Evolutionary conservation across 345 rosid species (phyloP).

Genomic region (Brassica incana): DNA sequence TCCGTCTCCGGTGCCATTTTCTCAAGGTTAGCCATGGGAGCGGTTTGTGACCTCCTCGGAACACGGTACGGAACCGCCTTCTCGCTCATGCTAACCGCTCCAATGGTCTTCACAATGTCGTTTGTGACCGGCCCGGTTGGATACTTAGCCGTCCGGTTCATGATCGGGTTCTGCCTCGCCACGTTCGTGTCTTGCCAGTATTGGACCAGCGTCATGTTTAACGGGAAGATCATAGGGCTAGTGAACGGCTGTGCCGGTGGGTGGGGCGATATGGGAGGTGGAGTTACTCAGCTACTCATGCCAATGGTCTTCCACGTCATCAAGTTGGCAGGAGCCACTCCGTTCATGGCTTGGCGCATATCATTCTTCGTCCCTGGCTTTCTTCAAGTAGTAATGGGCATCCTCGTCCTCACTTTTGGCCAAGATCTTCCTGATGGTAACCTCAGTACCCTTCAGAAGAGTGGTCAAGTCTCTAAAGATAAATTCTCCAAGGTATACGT

Average conservation of each 20-base stretch:
- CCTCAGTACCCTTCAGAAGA: slow-evolving; percentile 62
- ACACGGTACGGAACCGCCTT: slow-evolving; percentile 73
- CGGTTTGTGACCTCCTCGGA: slow-evolving; percentile 71
- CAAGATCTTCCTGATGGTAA: slow-evolving; percentile 94
- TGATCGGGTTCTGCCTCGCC: slow-evolving; percentile 88
- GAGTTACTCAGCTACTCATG: slow-evolving; percentile 81
- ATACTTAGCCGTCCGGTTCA: slow-evolving; percentile 67
- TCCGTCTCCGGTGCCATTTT: slow-evolving; percentile 81
- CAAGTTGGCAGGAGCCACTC: slow-evolving; percentile 53
- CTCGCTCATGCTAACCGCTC: slow-evolving; percentile 71
- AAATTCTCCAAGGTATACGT: slow-evolving; percentile 62
- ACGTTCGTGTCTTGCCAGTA: slow-evolving; percentile 86
- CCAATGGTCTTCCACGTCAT: slow-evolving; percentile 67
- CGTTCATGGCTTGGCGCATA: slow-evolving; percentile 86
- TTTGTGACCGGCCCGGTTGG: slow-evolving; percentile 58
- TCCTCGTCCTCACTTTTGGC: slow-evolving; percentile 65
- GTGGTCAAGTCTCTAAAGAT: slow-evolving; percentile 65
- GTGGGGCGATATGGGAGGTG: slow-evolving; percentile 92
- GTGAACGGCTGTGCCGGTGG: slow-evolving; percentile 83
- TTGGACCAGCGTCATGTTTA: slow-evolving; percentile 92
- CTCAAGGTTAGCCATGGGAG: slow-evolving; percentile 82
- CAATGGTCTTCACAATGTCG: slow-evolving; percentile 80
- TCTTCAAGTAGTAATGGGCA: slow-evolving; percentile 63
- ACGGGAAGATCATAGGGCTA: slow-evolving; percentile 72
- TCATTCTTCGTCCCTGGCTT: slow-evolving; percentile 76